Percentiles rank a stretch among this genome's conserved stretches.
Evolutionary conservation across 441 rosid species (phyloP).

Genomic region (Raphanus hybrid): DNA sequence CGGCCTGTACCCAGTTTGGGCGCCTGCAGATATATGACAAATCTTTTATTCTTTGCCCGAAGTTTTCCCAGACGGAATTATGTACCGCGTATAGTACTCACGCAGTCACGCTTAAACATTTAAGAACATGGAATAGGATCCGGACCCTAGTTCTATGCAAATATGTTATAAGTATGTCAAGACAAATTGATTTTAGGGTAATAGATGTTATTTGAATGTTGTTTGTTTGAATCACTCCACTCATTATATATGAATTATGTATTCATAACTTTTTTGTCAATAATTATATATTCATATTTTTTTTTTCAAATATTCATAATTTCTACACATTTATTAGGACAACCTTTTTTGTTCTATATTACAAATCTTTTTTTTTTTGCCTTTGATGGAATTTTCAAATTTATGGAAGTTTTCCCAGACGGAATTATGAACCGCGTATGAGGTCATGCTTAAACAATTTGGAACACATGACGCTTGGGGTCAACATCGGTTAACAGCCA

Average conservation of each 20-base stretch:
- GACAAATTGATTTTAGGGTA: background rate
- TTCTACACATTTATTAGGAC: background rate
- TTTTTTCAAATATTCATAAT: background rate
- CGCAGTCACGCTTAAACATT: no score
- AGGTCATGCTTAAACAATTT: slow-evolving; percentile 10
- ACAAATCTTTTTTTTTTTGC: background rate
- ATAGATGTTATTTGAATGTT: background rate
- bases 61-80: no score
- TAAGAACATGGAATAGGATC: background rate
- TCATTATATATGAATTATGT: background rate
- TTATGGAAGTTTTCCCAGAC: background rate
- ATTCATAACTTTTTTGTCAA: background rate
- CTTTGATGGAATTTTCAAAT: background rate
- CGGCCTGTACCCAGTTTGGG: no score
- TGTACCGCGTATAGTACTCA: no score
- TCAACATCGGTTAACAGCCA: slow-evolving; percentile 16
- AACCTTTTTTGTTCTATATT: background rate
- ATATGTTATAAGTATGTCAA: background rate
- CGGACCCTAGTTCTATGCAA: background rate
- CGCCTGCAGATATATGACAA: no score
- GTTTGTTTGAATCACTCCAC: background rate
- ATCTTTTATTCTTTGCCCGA: no score
- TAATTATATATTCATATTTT: no score
- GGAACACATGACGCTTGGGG: background rate
- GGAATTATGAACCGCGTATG: slow-evolving; percentile 7